Evolutionary conservation across 2,329 filamentous ascomycete species (phyloP), one percentile per base, ranked within the genome.

Genomic region (Monosporascus sp.): DNA sequence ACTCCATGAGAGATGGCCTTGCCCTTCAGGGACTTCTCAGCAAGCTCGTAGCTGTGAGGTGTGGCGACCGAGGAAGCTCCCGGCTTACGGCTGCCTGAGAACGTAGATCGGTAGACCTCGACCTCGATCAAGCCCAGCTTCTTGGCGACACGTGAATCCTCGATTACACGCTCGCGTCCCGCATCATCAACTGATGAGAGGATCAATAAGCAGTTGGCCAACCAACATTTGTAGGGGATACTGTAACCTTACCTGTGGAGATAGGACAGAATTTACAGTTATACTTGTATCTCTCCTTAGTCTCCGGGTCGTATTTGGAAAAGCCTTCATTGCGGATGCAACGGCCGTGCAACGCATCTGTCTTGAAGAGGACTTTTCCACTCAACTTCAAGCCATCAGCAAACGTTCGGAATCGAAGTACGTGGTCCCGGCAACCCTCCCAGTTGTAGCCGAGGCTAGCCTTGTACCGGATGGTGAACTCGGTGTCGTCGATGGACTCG

Each of bases 11-110:
- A 69, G 19, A 71, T 56, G 2, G 64, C 62, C 48, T 59, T 62
- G 14, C 69, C 69, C 45, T 71, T 70, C 14, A 70, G 57, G 1
- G 64, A 58, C 55, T 71, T 65, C 51, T 68, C 69, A 1, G 64
- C 52, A 0, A 71, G 51, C 46, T 66, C 61, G 7, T 52, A 38
- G 6, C 56, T 56, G 20, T 11, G 43, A 27, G 45, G 22, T 14
- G 16, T 11, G 22, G n/a, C n/a, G 17, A 6, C 9, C 14, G 11
- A 20, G 11, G 11, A 17, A 49, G 36, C 16, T 31, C 24, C 24
- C 20, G 7, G 7, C 5, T 16, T 1, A 34, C 8, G 19, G 47
- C 0, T 26, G 17, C 43, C 44, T 8, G 11, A 2, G 7, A 27
- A 5, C 9, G 55, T 52, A 26, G 56, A 53, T 49, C 59, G 59